Base-by-base conservation (phyloP, 1,284 basidiomycete species). In the Baeospora myosura region DNA sequence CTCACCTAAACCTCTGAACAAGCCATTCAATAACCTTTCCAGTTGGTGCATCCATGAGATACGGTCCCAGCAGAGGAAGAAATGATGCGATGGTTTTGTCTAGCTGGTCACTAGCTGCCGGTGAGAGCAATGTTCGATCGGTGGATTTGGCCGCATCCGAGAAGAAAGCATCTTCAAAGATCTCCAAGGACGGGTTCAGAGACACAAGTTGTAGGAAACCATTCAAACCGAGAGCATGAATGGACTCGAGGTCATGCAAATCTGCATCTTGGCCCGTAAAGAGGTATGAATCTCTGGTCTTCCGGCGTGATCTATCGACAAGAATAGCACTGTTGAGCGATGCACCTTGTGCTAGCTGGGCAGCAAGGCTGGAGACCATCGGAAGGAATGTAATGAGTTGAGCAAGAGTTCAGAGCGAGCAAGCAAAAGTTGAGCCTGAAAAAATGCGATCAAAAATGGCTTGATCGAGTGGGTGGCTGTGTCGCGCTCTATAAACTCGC, bases 1-100 rank as follows among this genome's bases (percentile, higher is more conserved):
- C 79, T 44, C 52, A 89, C 91, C 91, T 81, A 64, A 97, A 98
- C 43, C 93, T 72, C 50, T 91, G 71, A 3, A 98, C 89, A 18
- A 98, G 76, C 95, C 95, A 99, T 59, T 99, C 95, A 24, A 99
- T 58, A n/a, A 89, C 78, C 61, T 88, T 93, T 29, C 83, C 84
- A 0, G 89, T 78, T 1, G 90, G 86, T 42, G 80, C 72, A 42
- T 93, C 84, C 60, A 92, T 72, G 26, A 98, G 63, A 67, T 86
- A 88, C 12, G 80, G 82, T 1, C 89, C 88, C 2, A 98, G 66
- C 24, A 83, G 61, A 29, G 76, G 63, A 25, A 98, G 59, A 52
- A 91, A 88, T 5, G 68, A 67, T 33, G 73, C 68, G 41, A 97
- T 70, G 2, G 67, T 66, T 5, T 48, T 57, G 57, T 89, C 73